Base-by-base conservation (phyloP, 225 moss, liverwort and hornwort genomes). In the Ulota crispa region DNA sequence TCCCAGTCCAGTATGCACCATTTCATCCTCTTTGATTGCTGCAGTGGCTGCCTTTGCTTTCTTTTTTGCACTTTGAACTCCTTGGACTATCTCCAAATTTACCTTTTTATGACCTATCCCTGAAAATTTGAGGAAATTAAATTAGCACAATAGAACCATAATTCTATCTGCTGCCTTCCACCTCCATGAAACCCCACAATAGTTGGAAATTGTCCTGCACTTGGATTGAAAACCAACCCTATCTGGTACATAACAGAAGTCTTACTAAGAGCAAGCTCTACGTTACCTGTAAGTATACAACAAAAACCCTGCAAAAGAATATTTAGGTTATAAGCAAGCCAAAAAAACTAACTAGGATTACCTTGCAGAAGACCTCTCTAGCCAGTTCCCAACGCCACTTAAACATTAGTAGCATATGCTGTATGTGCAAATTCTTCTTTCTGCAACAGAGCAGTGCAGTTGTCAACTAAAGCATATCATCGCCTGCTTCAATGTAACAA, bases 381-480 rank as follows among this genome's bases (percentile, higher is more conserved):
- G 63, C 86, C 88, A 75, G 92, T 88, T 65, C 94, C 92, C 53
- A 94, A 80, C 53, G 90, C 85, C 75, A 98, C 88, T 66, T 98
- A 98, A 23, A 95, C 92, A 90, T 98, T 98, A 54, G 98, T 98
- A 8, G 98, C 89, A 84, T 95, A 98, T 57, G 98, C 95, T 77
- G 98, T 98, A 81, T 98, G 98, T 74, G 93, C 88, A 65, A 95
- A 98, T 78, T 94, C 95, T 82, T 98, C 98, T 91, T 88, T 98
- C 98, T 98, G 92, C 32, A 75, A 79, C 68, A 91, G 14, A 39
- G 73, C 52, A 60, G 77, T 24, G 64, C 50, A 79, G 26, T 82
- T 76, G 76, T 65, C 59, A 67, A 63, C 63, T 67, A 42, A 27
- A 61, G 23, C 11, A 69, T 41, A 47, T 7, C 57, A 59, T 76